Percentiles rank a stretch among this genome's conserved stretches.
Conservation (phyloP, 2,329 filamentous ascomycete genomes). For the Cytospora leucostoma region DNA sequence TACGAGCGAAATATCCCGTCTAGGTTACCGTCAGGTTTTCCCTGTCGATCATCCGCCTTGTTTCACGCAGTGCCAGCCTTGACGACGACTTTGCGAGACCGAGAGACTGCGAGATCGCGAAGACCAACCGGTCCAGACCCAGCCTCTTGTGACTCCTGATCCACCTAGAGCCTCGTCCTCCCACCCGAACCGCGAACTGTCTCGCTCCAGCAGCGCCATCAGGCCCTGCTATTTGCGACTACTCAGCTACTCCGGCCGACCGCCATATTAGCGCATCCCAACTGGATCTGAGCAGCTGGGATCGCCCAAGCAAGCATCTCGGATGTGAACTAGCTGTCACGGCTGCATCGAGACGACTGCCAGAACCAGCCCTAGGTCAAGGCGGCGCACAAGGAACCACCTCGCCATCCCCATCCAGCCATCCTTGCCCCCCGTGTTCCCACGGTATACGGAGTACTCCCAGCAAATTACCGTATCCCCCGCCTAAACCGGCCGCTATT, state of each 20-base stretch:
- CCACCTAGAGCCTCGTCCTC: conserved; percentile 22
- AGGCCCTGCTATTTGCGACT: conserved; percentile 1
- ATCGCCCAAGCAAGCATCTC: neutral
- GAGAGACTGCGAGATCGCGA: neutral
- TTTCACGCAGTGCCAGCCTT: conserved; percentile 12
- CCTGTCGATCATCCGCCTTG: conserved; percentile 3
- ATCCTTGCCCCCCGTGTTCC: conserved; percentile 25
- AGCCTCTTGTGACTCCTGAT: neutral
- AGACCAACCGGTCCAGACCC: conserved; percentile 1
- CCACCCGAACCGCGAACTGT: conserved; percentile 11
- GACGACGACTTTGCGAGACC: conserved; percentile 15
- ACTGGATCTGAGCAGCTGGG: neutral
- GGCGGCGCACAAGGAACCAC: conserved; percentile 13
- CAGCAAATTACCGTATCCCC: conserved; percentile 25
- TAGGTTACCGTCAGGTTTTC: neutral
- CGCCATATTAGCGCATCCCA: conserved; percentile 9
- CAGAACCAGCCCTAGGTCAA: conserved; percentile 9
- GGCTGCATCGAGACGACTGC: conserved; percentile 3
- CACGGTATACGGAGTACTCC: conserved; percentile 19
- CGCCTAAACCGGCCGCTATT: conserved; percentile 24
- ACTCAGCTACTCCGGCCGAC: neutral
- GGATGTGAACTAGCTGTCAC: conserved; percentile 10
- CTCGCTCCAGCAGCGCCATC: conserved; percentile 10
- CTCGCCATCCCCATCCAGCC: conserved; percentile 13
- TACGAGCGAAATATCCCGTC: neutral